Percentiles rank a stretch among this genome's conserved stretches.
These are phyloP conservation scores for Corniculantispora saksenae DNA, from an alignment of 2,329 filamentous ascomycete species.

Conservation along the genomic window DNA sequence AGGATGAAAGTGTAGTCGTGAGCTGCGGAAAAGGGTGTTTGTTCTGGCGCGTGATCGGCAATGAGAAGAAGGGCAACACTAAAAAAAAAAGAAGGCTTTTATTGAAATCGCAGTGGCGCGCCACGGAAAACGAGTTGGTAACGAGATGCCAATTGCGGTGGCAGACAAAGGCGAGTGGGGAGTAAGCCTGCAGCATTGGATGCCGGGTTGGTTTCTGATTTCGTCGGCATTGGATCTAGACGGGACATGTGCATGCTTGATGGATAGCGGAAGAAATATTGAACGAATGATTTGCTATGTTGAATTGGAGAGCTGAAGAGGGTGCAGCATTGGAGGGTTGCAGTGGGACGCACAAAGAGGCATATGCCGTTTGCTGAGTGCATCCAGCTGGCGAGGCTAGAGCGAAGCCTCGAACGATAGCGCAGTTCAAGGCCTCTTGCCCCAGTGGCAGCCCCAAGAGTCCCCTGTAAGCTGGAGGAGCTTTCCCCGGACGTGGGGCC, in stretches of 20 bases:
- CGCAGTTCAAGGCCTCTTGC: neutral
- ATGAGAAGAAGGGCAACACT: neutral
- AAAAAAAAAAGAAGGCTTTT: neutral
- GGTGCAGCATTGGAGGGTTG: neutral
- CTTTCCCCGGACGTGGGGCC: slow-evolving; percentile 1
- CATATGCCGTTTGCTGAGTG: neutral
- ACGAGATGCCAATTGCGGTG: neutral
- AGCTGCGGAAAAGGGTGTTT: no score
- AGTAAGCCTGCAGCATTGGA: neutral
- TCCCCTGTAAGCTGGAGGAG: neutral
- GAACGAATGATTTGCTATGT: no score
- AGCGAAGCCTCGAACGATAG: neutral
- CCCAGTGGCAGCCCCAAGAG: neutral
- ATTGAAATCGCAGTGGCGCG: neutral
- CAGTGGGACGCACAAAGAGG: neutral
- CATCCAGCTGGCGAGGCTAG: neutral
- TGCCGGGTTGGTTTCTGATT: neutral
- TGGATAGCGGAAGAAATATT: neutral
- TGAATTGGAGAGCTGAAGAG: neutral
- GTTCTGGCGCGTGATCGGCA: no score
- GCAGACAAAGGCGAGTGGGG: neutral
- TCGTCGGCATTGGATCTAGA: neutral
- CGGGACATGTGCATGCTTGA: neutral
- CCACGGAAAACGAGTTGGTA: neutral
- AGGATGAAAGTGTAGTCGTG: neutral